These are phyloP conservation scores for Mercurialis annua DNA, from an alignment of 345 rosid species.

Conservation along the genomic window DNA sequence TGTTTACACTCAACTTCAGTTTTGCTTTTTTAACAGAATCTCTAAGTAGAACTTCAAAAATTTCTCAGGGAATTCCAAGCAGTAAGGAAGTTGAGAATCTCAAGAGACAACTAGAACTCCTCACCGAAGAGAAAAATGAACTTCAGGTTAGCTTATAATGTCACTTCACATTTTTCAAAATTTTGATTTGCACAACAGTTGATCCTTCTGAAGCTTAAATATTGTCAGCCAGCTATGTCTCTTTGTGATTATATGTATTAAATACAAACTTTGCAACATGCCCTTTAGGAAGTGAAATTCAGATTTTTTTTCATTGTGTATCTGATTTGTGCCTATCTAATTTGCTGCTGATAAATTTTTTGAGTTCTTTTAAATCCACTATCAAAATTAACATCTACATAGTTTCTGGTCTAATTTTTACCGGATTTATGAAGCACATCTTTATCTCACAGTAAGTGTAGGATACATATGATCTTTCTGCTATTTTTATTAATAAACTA, in stretches of 20 bases:
- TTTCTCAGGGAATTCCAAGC: constrained; percentile 37
- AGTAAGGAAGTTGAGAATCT: constrained; percentile 53
- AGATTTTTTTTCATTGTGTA: background rate
- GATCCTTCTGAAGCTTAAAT: background rate
- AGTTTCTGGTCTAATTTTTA: constrained; percentile 3
- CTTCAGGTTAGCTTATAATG: constrained; percentile 53
- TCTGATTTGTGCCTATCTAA: background rate
- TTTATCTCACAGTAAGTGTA: background rate
- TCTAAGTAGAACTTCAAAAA: background rate
- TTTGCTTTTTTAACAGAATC: background rate
- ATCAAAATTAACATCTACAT: background rate
- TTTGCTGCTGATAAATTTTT: background rate
- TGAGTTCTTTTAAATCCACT: background rate
- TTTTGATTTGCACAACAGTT: background rate
- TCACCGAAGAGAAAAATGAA: constrained; percentile 53
- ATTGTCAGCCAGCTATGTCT: background rate
- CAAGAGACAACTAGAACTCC: constrained; percentile 51
- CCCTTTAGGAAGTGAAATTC: background rate
- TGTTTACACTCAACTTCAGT: constrained; percentile 2
- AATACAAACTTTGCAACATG: too few species aligned
- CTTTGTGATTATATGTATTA: background rate
- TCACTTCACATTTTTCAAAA: background rate
- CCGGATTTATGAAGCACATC: background rate
- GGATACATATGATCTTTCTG: background rate
- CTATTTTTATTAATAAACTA: background rate